Evolutionary conservation across 371 early-diverging fungal species (phyloP), one percentile per base, ranked within the genome.

Genomic region (Parasitella parasitica): DNA sequence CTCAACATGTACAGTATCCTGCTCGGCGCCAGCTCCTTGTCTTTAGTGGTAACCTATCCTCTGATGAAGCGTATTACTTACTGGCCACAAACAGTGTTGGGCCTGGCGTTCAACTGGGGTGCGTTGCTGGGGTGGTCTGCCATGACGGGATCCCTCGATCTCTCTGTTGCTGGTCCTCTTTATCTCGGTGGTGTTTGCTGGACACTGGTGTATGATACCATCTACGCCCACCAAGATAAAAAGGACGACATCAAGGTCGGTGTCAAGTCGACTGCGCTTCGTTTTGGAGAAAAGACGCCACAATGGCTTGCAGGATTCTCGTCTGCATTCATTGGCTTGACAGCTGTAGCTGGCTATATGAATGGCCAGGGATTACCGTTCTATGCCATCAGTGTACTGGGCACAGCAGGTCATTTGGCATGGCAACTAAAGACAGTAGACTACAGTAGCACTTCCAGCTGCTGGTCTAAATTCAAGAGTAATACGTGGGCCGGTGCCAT

Each of bases 171-270:
- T 4, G 81, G 91, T 1, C 97, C 97, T 0, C 76, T 98, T 6
- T 98, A 97, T 65, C 73, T 74, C 3, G 90, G 91, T 3, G 96
- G 96, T 7, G 82, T 97, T 4, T 88, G 86, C 46, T 97, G 97
- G 98, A 98, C 97, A 6, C 72, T 98, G 7, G 88, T 95, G 4
- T 98, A 97, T 75, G 97, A 97, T 70, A 97, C 97, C 18, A 94
- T 98, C 51, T 98, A 98, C 63, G 97, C 97, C 4, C 93, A 96
- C 59, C 95, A 93, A 75, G 98, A 97, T 77, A 95, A 94, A 74
- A 77, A 75, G 20, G 96, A 97, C 66, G 98, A 97, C 73, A 37
- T 90, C 35, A 75, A 79, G 41, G 89, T 87, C 11, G 97, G 97
- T 4, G 90, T 97, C 53, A 94, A 95, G 69, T 96, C 97, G 0